phyloP scores from a whole-genome alignment of 1,284 basidiomycete genomes.

The Heterobasidion annosum region DNA sequence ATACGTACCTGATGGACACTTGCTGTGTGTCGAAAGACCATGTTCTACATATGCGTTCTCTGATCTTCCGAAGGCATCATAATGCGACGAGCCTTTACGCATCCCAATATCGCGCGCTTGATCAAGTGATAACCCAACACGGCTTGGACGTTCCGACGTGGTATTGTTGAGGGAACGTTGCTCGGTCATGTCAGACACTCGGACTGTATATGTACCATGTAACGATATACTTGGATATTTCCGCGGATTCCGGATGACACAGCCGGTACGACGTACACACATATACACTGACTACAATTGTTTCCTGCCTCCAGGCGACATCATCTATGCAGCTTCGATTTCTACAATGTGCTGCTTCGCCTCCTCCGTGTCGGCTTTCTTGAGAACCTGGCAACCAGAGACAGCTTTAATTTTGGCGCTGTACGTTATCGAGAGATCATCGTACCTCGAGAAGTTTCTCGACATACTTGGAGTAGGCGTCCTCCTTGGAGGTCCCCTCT shows the following conservation, averaged over 20 bases:
- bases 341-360: conserved; percentile 50
- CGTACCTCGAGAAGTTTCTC: conserved; percentile 62
- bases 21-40: too few species aligned
- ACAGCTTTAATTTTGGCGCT: background rate
- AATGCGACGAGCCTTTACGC: too few species aligned
- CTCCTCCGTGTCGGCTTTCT: conserved; percentile 39
- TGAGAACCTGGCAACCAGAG: conserved; percentile 39
- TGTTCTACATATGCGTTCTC: too few species aligned
- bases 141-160: too few species aligned
- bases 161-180: too few species aligned
- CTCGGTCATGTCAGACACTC: too few species aligned
- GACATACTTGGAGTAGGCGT: conserved; percentile 67
- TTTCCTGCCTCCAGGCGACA: background rate
- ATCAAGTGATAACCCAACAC: too few species aligned
- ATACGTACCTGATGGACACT: too few species aligned
- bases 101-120: too few species aligned
- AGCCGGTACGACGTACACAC: background rate
- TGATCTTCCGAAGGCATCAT: too few species aligned
- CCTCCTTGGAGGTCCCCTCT: conserved; percentile 65
- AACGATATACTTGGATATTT: background rate
- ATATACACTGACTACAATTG: background rate
- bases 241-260: background rate
- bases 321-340: conserved; percentile 43
- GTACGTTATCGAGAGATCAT: conserved; percentile 8
- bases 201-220: too few species aligned